These are phyloP conservation scores for Rosellinia necatrix DNA, from an alignment of 2,329 filamentous ascomycete species.

Conservation along the genomic window DNA sequence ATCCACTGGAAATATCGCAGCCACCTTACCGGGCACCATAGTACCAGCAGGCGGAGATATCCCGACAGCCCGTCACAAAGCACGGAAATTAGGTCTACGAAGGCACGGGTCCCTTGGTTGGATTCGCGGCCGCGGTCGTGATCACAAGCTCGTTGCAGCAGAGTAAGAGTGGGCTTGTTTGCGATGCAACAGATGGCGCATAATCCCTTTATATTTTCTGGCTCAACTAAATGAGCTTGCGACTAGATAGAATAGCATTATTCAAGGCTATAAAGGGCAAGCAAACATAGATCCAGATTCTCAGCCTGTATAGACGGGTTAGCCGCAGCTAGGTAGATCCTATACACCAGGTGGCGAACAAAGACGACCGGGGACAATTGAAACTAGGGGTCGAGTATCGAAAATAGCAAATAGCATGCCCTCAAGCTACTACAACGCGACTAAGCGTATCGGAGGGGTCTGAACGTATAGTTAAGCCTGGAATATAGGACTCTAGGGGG, in stretches of 20 bases:
- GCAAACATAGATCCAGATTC: not conserved
- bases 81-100: constrained; percentile 14
- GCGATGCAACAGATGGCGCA: not conserved
- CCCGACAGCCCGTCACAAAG: not conserved
- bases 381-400: not conserved
- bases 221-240: not conserved
- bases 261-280: not conserved
- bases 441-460: too few relatives aligned
- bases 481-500: too few relatives aligned
- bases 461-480: too few relatives aligned
- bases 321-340: not conserved
- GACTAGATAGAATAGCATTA: not conserved
- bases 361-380: not conserved
- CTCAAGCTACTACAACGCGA: not conserved
- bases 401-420: not conserved
- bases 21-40: not conserved
- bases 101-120: constrained; percentile 24
- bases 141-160: not conserved
- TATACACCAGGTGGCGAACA: not conserved
- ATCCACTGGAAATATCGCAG: constrained; percentile 25
- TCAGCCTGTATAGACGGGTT: not conserved
- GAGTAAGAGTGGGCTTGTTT: not conserved
- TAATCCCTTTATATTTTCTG: not conserved
- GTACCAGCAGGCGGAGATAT: not conserved
- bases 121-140: constrained; percentile 6